Evolutionary conservation across 257 asterid species (phyloP).

Genomic region (Haberlea rhodopensis): DNA sequence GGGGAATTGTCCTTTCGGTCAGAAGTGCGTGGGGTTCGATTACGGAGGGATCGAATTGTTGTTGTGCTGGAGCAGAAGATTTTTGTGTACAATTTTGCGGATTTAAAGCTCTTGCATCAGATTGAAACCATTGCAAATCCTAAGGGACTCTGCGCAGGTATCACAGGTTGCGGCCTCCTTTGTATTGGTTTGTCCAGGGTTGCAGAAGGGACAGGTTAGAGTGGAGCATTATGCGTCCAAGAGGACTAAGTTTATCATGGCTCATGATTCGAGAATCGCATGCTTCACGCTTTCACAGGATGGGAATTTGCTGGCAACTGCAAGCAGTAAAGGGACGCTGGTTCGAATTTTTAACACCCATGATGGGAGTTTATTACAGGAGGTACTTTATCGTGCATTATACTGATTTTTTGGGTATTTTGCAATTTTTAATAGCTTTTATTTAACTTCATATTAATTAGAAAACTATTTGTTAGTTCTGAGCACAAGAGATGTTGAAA

Average conservation of each 20-base stretch:
- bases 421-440: background rate
- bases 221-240: conserved; percentile 65
- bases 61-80: conserved; percentile 27
- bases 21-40: conserved; percentile 53
- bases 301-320: conserved; percentile 60
- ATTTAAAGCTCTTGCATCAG: conserved; percentile 34
- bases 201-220: conserved; percentile 70
- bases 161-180: conserved; percentile 56
- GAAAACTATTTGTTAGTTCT: background rate
- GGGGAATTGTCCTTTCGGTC: conserved; percentile 53
- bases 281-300: conserved; percentile 52
- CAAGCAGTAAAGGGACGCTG: conserved; percentile 63
- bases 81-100: conserved; percentile 21
- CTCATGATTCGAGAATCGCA: conserved; percentile 58
- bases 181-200: conserved; percentile 65
- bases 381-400: conserved; percentile 29
- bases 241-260: conserved; percentile 56
- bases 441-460: background rate
- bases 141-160: conserved; percentile 65
- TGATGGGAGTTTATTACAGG: conserved; percentile 68
- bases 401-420: background rate
- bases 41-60: conserved; percentile 48
- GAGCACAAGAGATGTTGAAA: background rate
- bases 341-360: conserved; percentile 50
- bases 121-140: conserved; percentile 63